Percentiles rank a stretch among this genome's conserved stretches.
Evolutionary conservation across 1,284 basidiomycete genomes (phyloP).

Genomic region (Microbotryum intermedium): DNA sequence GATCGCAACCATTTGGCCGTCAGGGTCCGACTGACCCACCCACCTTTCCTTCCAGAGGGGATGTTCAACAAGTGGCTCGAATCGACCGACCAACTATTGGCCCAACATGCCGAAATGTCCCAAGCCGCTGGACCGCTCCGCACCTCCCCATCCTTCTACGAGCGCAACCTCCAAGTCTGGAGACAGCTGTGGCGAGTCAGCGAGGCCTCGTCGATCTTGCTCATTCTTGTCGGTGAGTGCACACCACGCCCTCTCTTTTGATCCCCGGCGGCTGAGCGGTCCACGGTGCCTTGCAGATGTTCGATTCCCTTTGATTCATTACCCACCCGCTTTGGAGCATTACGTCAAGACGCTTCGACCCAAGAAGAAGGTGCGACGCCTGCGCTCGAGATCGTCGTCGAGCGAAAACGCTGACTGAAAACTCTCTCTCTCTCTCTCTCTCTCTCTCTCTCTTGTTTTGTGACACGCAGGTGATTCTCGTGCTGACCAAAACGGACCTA

Average conservation of each 20-base stretch:
- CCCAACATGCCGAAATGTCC: not conserved
- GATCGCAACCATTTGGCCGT: not conserved
- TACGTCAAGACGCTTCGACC: slow-evolving; percentile 40
- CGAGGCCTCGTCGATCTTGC: slow-evolving; percentile 38
- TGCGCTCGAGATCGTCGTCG: too few relatives aligned
- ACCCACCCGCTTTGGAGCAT: slow-evolving; percentile 46
- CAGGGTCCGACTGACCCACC: not conserved
- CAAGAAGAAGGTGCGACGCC: slow-evolving; percentile 27
- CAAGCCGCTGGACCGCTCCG: not conserved
- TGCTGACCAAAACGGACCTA: slow-evolving; percentile 77
- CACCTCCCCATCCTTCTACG: slow-evolving; percentile 63
- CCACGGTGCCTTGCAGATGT: slow-evolving; percentile 48
- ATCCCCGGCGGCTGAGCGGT: not conserved
- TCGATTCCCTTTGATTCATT: slow-evolving; percentile 62
- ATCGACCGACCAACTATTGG: slow-evolving; percentile 15
- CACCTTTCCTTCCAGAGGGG: slow-evolving; percentile 18
- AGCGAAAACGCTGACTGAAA: too few relatives aligned
- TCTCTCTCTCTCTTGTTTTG: too few relatives aligned
- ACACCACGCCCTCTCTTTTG: not conserved
- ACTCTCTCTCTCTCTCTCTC: too few relatives aligned
- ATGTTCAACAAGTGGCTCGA: slow-evolving; percentile 31
- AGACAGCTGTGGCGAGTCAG: slow-evolving; percentile 58
- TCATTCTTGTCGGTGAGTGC: slow-evolving; percentile 18
- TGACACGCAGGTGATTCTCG: slow-evolving; percentile 59
- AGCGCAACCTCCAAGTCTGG: slow-evolving; percentile 86